Conservation (phyloP, 179 eudicot genomes). For the Silene coronaria region DNA sequence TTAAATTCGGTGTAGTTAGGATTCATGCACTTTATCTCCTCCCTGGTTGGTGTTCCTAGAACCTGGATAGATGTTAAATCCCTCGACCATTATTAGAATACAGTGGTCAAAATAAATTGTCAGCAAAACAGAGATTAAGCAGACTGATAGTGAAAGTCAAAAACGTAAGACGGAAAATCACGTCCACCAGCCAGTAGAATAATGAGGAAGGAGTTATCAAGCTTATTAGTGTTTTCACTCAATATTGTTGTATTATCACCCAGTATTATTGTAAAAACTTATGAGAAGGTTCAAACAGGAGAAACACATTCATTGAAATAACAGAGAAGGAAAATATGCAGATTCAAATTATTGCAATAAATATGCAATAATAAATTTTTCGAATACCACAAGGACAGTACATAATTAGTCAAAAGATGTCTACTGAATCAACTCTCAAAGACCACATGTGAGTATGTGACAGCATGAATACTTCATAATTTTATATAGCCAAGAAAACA, state of each 20-base stretch:
- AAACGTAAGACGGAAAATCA: background rate
- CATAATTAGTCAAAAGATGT: too few relatives aligned
- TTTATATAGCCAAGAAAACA: background rate
- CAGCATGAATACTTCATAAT: background rate
- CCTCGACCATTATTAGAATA: background rate
- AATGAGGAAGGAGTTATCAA: background rate
- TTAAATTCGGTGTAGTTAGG: slow-evolving; percentile 96
- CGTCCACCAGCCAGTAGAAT: background rate
- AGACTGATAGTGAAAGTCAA: background rate
- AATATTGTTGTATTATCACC: too few relatives aligned
- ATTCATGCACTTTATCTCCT: slow-evolving; percentile 95
- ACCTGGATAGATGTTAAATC: slow-evolving; percentile 45
- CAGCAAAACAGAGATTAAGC: background rate
- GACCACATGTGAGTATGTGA: background rate
- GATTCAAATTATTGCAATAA: background rate
- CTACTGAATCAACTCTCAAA: too few relatives aligned
- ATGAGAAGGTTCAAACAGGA: too few relatives aligned
- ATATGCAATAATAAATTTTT: background rate
- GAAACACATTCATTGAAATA: too few relatives aligned
- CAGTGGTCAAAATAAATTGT: background rate
- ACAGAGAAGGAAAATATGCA: background rate
- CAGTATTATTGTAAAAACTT: too few relatives aligned
- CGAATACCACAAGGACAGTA: background rate
- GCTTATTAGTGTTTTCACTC: background rate
- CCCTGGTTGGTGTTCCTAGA: slow-evolving; percentile 92